Conservation (phyloP, 2,329 filamentous ascomycete genomes). For the Aspergillus alliaceus region DNA sequence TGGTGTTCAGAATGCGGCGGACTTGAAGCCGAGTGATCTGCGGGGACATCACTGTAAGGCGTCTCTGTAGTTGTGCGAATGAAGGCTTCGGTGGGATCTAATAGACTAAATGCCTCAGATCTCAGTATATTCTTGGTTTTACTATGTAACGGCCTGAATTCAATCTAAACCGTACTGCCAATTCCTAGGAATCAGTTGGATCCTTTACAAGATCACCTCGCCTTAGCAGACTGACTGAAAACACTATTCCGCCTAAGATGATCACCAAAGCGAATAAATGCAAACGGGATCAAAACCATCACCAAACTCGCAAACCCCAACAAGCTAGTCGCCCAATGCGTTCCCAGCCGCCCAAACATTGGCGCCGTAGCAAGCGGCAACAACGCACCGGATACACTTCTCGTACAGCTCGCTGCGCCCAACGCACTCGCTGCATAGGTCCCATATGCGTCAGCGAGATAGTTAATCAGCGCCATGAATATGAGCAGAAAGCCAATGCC, state of each 20-base stretch:
- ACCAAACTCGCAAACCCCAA: background rate
- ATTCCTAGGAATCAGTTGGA: background rate
- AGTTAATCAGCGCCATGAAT: background rate
- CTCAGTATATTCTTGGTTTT: background rate
- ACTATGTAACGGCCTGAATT: no score
- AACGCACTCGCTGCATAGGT: background rate
- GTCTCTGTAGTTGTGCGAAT: background rate
- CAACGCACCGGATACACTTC: background rate
- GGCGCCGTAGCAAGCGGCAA: background rate
- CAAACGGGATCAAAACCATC: background rate
- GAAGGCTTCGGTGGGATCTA: background rate
- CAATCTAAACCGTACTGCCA: background rate
- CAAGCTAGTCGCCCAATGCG: background rate
- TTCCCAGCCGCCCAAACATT: background rate
- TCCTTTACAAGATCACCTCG: background rate
- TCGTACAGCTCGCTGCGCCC: background rate
- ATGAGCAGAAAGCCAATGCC: constrained; percentile 34
- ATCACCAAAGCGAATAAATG: background rate
- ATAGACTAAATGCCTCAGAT: background rate
- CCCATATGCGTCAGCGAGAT: background rate
- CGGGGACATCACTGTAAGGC: background rate
- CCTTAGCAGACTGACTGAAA: background rate
- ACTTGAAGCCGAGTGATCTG: background rate
- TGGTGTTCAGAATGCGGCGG: background rate
- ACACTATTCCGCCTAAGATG: background rate